Evolutionary conservation across 2,329 filamentous ascomycete species (phyloP).

Genomic region (Chaetomiaceae sp.): DNA sequence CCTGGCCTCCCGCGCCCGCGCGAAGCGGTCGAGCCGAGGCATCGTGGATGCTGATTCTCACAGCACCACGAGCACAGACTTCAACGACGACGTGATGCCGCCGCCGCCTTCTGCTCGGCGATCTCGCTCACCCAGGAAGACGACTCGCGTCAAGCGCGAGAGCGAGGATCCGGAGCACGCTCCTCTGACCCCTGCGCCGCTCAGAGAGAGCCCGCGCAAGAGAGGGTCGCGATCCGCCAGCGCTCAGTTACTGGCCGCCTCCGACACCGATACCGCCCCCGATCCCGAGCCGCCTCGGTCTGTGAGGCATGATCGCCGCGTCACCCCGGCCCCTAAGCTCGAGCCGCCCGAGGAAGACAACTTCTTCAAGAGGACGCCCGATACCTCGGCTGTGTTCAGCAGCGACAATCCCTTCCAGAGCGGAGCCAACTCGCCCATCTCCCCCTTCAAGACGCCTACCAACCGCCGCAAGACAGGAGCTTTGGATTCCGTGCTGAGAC

Average conservation of each 20-base stretch:
- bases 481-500: constrained; percentile 35
- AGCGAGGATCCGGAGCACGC: constrained; percentile 44
- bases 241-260: constrained; percentile 47
- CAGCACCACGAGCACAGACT: constrained; percentile 46
- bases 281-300: constrained; percentile 43
- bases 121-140: constrained; percentile 52
- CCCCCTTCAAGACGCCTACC: constrained; percentile 41
- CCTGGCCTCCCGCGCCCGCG: constrained; percentile 66
- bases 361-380: constrained; percentile 36
- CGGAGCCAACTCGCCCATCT: constrained; percentile 63
- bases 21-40: constrained; percentile 80
- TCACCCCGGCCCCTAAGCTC: constrained; percentile 49
- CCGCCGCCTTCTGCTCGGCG: constrained; percentile 47
- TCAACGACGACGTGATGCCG: constrained; percentile 50
- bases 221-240: constrained; percentile 50
- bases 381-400: constrained; percentile 67
- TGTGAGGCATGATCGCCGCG: constrained; percentile 47
- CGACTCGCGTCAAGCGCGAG: constrained; percentile 46
- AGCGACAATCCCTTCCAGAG: constrained; percentile 92
- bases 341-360: constrained; percentile 50
- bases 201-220: constrained; percentile 47
- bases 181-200: constrained; percentile 31
- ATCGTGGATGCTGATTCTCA: constrained; percentile 69
- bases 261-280: constrained; percentile 46
- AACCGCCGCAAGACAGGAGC: constrained; percentile 47